Base-by-base conservation (phyloP, 2,329 filamentous ascomycete species). In the Trichoderma sp. region DNA sequence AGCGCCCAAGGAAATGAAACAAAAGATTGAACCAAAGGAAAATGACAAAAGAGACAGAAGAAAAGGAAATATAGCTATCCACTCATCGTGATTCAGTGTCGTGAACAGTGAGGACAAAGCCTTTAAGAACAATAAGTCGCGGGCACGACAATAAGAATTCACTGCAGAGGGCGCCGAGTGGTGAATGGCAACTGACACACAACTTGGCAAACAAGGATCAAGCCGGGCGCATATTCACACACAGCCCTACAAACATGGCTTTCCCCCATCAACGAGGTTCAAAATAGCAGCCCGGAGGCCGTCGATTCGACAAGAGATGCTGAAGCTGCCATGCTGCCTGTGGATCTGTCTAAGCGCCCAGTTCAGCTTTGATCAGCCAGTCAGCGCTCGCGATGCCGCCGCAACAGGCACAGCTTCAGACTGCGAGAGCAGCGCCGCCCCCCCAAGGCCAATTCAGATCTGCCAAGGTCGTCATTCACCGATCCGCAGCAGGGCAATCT, bases 311-410 rank as follows among this genome's bases (percentile, higher is more conserved):
- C 15, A 22, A 19, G 61, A 65, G 61, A 57, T 3, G 8, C 27
- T 35, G 50, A 12, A 27, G 17, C 61, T 19, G 27, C 34, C 45
- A 37, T 63, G 32, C 32, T 42, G 19, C 15, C 9, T 35, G 61
- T 57, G 52, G 61, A 65, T 19, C 52, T 5, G 35, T 27, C 27
- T 57, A 68, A 68, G 67, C 67, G 67, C 67, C 67, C 37, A n/a
- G 54, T 29, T n/a, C 19, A 35, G 17, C 6, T 22, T 32, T 8
- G 4, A 9, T 27, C 67, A 67, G 54, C 67, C 67, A 68, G 67
- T 68, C 25, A 58, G 17, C 54, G 48, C 59, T 35, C 32, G 27
- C 34, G 32, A 29, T 22, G n/a, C 13, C 10, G 19, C 54, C 67
- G 29, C 10, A 37, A 56, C 22, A 48, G 63, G 67, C 45, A 68